These are phyloP conservation scores for Epichloe scottii DNA, from an alignment of 2,329 filamentous ascomycete species.

Conservation along the genomic window DNA sequence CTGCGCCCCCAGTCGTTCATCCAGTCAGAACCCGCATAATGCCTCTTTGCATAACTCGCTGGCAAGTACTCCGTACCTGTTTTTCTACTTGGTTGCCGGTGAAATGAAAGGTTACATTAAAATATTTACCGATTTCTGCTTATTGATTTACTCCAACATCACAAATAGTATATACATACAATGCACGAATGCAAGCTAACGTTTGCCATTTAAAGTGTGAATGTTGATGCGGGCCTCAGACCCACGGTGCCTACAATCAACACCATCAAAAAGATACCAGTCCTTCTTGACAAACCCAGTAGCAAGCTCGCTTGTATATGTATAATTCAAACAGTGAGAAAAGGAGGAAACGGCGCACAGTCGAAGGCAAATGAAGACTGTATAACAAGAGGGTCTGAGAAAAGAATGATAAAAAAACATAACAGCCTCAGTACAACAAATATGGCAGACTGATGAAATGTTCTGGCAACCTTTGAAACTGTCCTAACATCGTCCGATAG, in stretches of 20 bases:
- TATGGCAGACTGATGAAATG: background rate
- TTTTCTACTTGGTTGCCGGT: too few relatives aligned
- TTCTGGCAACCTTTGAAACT: conserved; percentile 1
- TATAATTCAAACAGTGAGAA: conserved; percentile 19
- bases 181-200: background rate
- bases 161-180: background rate
- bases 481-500: conserved; percentile 6
- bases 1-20: background rate
- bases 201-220: conserved; percentile 11
- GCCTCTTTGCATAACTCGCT: background rate
- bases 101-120: too few relatives aligned
- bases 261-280: conserved; percentile 2
- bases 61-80: too few relatives aligned
- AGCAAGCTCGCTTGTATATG: conserved; percentile 22
- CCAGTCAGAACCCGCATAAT: too few relatives aligned
- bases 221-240: conserved; percentile 16
- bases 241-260: background rate
- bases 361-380: conserved; percentile 18
- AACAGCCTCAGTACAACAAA: background rate
- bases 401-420: background rate
- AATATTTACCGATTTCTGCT: background rate
- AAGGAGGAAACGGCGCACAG: conserved; percentile 14
- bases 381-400: background rate
- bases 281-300: conserved; percentile 16
- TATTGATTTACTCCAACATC: background rate